Conservation (phyloP, 2,329 filamentous ascomycete species). For the Didymella sp. region DNA sequence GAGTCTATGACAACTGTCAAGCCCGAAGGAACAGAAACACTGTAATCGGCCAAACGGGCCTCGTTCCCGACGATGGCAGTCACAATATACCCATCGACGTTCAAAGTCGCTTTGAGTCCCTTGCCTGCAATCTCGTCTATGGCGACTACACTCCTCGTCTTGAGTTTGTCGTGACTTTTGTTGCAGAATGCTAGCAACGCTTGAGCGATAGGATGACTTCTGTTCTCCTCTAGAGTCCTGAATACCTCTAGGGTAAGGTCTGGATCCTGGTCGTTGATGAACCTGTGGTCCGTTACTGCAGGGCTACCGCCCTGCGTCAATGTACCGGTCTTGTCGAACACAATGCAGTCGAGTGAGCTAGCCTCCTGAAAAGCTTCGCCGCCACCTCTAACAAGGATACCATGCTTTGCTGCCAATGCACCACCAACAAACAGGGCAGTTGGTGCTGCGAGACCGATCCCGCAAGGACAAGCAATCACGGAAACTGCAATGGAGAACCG, state of each 20-base stretch:
- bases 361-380: slow-evolving; percentile 88
- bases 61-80: slow-evolving; percentile 75
- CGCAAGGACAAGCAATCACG: slow-evolving; percentile 85
- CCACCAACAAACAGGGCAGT: slow-evolving; percentile 84
- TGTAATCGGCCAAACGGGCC: slow-evolving; percentile 62
- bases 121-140: slow-evolving; percentile 75
- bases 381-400: slow-evolving; percentile 82
- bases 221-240: slow-evolving; percentile 71
- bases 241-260: slow-evolving; percentile 61
- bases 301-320: slow-evolving; percentile 76
- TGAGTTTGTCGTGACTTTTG: slow-evolving; percentile 3
- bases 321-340: slow-evolving; percentile 90
- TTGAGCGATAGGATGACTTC: slow-evolving; percentile 76
- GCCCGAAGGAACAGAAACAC: slow-evolving; percentile 37
- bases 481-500: slow-evolving; percentile 88
- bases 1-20: slow-evolving; percentile 34
- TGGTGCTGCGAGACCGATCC: slow-evolving; percentile 82
- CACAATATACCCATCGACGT: slow-evolving; percentile 36
- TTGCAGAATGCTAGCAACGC: slow-evolving; percentile 70
- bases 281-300: slow-evolving; percentile 65
- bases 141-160: slow-evolving; percentile 32
- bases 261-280: slow-evolving; percentile 44
- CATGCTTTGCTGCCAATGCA: slow-evolving; percentile 78
- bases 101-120: slow-evolving; percentile 68
- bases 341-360: slow-evolving; percentile 76